Percentiles rank a stretch among this genome's conserved stretches.
These are phyloP conservation scores for Rhizomucor miehei DNA, from an alignment of 371 early-diverging fungal species.

Conservation along the genomic window DNA sequence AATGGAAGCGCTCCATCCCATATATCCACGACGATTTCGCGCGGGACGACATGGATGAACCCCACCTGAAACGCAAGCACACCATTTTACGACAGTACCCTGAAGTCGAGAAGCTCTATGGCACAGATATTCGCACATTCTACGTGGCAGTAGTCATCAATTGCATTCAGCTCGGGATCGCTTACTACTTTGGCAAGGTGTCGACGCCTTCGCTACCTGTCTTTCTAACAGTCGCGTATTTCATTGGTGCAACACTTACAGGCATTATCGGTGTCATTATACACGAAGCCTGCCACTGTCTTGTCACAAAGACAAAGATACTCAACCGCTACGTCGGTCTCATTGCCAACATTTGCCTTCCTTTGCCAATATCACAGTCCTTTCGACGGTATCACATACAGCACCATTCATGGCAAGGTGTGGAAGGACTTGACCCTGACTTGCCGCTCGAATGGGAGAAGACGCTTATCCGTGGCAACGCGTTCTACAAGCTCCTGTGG, in stretches of 20 bases:
- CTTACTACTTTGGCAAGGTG: slow-evolving; percentile 75
- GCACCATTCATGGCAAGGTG: slow-evolving; percentile 96
- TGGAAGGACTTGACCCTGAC: slow-evolving; percentile 94
- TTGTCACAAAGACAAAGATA: slow-evolving; percentile 66
- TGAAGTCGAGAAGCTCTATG: slow-evolving; percentile 84
- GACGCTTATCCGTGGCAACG: slow-evolving; percentile 74
- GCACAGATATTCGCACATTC: slow-evolving; percentile 78
- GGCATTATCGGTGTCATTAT: slow-evolving; percentile 77
- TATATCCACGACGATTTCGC: slow-evolving; percentile 72
- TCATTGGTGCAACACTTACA: slow-evolving; percentile 83
- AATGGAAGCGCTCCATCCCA: slow-evolving; percentile 84
- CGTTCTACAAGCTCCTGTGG: slow-evolving; percentile 75
- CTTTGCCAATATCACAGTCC: slow-evolving; percentile 78
- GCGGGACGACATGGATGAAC: slow-evolving; percentile 90
- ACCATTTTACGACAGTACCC: slow-evolving; percentile 87
- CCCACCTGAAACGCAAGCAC: slow-evolving; percentile 88
- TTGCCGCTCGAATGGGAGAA: slow-evolving; percentile 90
- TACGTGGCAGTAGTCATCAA: slow-evolving; percentile 67
- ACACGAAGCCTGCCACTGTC: slow-evolving; percentile 91
- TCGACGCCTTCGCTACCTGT: slow-evolving; percentile 56
- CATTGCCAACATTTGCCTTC: slow-evolving; percentile 83
- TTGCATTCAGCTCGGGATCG: slow-evolving; percentile 71
- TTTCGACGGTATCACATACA: slow-evolving; percentile 95
- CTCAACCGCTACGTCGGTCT: slow-evolving; percentile 81
- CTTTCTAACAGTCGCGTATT: slow-evolving; percentile 65